Percentiles rank a stretch among this genome's conserved stretches.
Evolutionary conservation across 768 basidiomycete genomes (phyloP).

Genomic region (Rickenella mellea): DNA sequence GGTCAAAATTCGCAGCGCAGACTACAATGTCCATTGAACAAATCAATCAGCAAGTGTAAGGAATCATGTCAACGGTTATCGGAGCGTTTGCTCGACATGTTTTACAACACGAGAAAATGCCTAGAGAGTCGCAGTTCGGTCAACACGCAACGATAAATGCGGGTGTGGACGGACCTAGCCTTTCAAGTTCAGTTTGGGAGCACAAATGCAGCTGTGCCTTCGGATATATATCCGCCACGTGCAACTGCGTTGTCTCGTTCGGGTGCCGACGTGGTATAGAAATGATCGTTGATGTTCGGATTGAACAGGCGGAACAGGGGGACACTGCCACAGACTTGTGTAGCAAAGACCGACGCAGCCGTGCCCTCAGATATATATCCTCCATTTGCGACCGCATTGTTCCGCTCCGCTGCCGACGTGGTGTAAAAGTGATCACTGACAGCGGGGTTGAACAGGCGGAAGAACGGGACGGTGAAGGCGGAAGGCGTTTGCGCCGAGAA

Average conservation of each 20-base stretch:
- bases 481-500: conserved; percentile 11
- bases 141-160: no score
- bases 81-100: no score
- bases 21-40: no score
- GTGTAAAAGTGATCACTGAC: conserved; percentile 14
- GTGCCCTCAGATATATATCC: conserved; percentile 8
- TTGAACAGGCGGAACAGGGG: background rate
- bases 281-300: conserved; percentile 7
- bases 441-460: conserved; percentile 8
- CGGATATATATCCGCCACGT: conserved; percentile 4
- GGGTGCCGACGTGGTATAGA: conserved; percentile 11
- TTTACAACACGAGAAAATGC: no score
- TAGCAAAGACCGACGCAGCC: conserved; percentile 9
- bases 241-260: conserved; percentile 9
- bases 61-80: no score
- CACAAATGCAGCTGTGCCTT: conserved; percentile 10
- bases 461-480: conserved; percentile 12
- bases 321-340: conserved; percentile 10
- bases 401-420: conserved; percentile 7
- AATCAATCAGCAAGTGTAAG: no score
- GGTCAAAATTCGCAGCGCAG: no score
- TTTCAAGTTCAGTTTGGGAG: no score
- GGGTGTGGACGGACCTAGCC: no score
- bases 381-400: conserved; percentile 6
- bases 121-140: no score